Evolutionary conservation across 2,329 filamentous ascomycete genomes (phyloP), one percentile per base, ranked within the genome.

Genomic region (Cadophora malorum): DNA sequence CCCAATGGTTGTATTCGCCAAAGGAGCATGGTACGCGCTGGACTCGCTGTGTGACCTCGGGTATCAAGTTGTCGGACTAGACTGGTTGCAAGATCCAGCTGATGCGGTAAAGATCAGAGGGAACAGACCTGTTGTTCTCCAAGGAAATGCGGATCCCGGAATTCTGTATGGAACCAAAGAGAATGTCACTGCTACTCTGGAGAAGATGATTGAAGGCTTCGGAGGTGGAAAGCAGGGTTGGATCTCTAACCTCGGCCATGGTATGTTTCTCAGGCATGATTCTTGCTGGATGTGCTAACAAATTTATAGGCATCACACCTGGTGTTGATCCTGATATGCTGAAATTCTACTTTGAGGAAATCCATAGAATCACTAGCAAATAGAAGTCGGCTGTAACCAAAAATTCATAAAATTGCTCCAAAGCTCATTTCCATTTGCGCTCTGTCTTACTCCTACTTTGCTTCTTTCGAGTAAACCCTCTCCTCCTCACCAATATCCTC

Each of bases 1-100:
- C 3, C 96, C 96, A 3, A 97, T 98, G 94, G 96, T 94, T 5
- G 94, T 98, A 28, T 99, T 99, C 79, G 94, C 96, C 45, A 99
- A 99, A 83, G 96, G 96, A 12, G 95, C 96, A 12, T 98, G 96
- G 92, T 96, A 97, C 80, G 93, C 94, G 4, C 85, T 99, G 60
- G 92, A 97, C 74, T 89, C 92, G 38, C 87, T 96, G 23, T 97
- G 94, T 82, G 84, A 94, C 76, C 87, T 94, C 19, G 94, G 94
- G 50, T 99, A 98, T 83, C 88, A 98, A 76, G 93, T 97, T 47
- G 91, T 99, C 66, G 93, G 96, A 5, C 84, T 99, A 72, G 96
- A 99, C 81, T 99, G 96, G 96, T 84, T 96, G 59, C 92, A 97
- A 75, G 93, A 96, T 75, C 92, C 96, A 12, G 90, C 90, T 2